phyloP scores from a whole-genome alignment of 2,329 filamentous ascomycete species.

The Arthrobotrys megalospora region DNA sequence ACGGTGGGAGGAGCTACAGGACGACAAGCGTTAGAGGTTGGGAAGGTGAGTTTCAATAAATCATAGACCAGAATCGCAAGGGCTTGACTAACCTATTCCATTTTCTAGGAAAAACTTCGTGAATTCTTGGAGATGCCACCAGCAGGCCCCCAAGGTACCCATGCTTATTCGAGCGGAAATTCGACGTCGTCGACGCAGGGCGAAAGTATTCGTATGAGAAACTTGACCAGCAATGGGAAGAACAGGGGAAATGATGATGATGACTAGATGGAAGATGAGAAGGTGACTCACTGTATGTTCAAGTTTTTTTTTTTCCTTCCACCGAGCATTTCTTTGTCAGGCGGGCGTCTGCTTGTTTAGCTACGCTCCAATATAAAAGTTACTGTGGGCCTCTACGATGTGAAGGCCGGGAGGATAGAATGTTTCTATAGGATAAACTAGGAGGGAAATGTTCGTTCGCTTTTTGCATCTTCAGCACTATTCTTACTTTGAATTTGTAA shows the following conservation, averaged over 20 bases:
- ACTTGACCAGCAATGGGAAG: slow-evolving; percentile 62
- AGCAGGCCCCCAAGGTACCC: slow-evolving; percentile 39
- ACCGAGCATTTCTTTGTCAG: slow-evolving; percentile 1
- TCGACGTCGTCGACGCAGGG: slow-evolving; percentile 50
- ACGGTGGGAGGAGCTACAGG: slow-evolving; percentile 94
- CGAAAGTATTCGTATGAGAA: slow-evolving; percentile 61
- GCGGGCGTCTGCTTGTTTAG: background rate
- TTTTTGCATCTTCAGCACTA: background rate
- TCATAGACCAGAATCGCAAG: background rate
- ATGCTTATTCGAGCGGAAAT: slow-evolving; percentile 48
- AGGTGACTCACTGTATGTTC: slow-evolving; percentile 7
- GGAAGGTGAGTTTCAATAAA: slow-evolving; percentile 72
- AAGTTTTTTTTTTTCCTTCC: slow-evolving; percentile 14
- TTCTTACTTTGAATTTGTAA: background rate
- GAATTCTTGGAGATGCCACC: slow-evolving; percentile 61
- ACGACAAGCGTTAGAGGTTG: slow-evolving; percentile 87
- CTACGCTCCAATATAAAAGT: slow-evolving; percentile 12
- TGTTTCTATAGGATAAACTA: slow-evolving; percentile 3
- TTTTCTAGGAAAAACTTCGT: slow-evolving; percentile 62
- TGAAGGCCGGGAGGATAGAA: background rate
- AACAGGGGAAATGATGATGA: slow-evolving; percentile 31
- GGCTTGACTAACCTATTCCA: slow-evolving; percentile 1
- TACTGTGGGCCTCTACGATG: slow-evolving; percentile 5
- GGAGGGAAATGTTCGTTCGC: slow-evolving; percentile 21
- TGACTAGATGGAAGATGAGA: slow-evolving; percentile 34